These are phyloP conservation scores for Cladorrhinum samala DNA, from an alignment of 495 filamentous ascomycete genomes.

Conservation along the genomic window DNA sequence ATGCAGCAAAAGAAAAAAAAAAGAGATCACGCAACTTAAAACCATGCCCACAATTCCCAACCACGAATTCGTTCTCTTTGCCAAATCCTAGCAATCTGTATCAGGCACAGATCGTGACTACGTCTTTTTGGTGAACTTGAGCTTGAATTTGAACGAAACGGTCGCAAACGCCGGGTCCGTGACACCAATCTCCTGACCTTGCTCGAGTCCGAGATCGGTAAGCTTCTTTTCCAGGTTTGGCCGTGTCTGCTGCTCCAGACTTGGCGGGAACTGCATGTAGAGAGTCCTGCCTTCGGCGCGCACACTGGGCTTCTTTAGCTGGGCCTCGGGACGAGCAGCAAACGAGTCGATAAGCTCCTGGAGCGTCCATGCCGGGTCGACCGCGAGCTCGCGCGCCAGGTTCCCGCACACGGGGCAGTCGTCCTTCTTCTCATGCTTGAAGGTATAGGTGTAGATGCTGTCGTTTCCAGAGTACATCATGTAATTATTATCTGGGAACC, in stretches of 20 bases:
- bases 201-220: constrained; percentile 41
- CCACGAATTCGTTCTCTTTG: no score
- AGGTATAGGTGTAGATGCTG: constrained; percentile 92
- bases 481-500: constrained; percentile 60
- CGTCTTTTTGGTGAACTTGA: constrained; percentile 40
- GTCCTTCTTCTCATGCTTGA: constrained; percentile 81
- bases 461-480: constrained; percentile 99
- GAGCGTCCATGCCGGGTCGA: constrained; percentile 67
- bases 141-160: constrained; percentile 63
- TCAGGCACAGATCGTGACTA: no score
- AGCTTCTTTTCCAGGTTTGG: constrained; percentile 74
- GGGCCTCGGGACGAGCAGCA: constrained; percentile 73
- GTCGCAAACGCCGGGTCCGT: constrained; percentile 74
- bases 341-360: constrained; percentile 81
- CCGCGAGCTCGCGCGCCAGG: constrained; percentile 62
- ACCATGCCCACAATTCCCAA: no score
- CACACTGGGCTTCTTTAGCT: constrained; percentile 85
- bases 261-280: constrained; percentile 79
- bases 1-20: not conserved
- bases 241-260: constrained; percentile 73
- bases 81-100: no score
- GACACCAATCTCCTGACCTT: constrained; percentile 60
- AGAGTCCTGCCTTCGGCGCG: constrained; percentile 75
- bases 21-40: not conserved
- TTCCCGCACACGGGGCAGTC: constrained; percentile 95